Base-by-base conservation (phyloP, 2,329 filamentous ascomycete genomes). In the Microcyclosporella mali region DNA sequence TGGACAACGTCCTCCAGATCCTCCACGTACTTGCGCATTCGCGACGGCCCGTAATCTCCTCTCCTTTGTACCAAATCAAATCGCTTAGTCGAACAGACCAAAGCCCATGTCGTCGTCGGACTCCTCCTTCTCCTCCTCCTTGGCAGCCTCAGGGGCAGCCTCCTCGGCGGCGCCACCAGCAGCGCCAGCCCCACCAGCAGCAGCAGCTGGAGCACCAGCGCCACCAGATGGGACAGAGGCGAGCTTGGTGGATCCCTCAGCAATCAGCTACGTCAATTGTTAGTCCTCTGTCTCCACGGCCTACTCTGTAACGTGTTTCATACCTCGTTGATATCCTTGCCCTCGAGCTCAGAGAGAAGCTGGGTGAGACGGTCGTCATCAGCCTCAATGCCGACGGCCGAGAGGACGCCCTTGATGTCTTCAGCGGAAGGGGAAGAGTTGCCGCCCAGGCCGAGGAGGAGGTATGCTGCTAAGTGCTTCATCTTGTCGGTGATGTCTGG, bases 381-480 rank as follows among this genome's bases (percentile, higher is more conserved):
- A 60, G 86, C 85, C 76, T 98, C 92, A 59, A 95, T 88, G 65
- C 92, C 92, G 67, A 97, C 92, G 60, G 90, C 86, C 66, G 82
- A 81, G 69, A 98, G 87, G 64, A 98, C 88, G 53, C 66, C 69
- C 78, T 86, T 92, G 80, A 98, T 75, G 69, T 97, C 89, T 58
- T 72, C 71, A 64, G 85, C 87, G 56, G 85, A 88, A 63, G 92
- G 92, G 56, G 82, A 81, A 76, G 79, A 71, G 81, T 95, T 97
- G 75, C 92, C 92, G 70, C 80, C 90, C 62, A 97, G 85, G 76
- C 77, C 75, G 72, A 97, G 87, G 69, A 98, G 90, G 68, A 98
- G 88, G 82, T 94, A 97, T 70, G 92, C 90, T 70, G 92, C 92
- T 78, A 98, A 85, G 78, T 97, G 84, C 89, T 98, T 97, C 92